A percentile compares a stretch with the other conserved stretches of the same genome.
phyloP scores from a whole-genome alignment of 139 green algal genomes.

The Chlamydomonas asymmetrica region DNA sequence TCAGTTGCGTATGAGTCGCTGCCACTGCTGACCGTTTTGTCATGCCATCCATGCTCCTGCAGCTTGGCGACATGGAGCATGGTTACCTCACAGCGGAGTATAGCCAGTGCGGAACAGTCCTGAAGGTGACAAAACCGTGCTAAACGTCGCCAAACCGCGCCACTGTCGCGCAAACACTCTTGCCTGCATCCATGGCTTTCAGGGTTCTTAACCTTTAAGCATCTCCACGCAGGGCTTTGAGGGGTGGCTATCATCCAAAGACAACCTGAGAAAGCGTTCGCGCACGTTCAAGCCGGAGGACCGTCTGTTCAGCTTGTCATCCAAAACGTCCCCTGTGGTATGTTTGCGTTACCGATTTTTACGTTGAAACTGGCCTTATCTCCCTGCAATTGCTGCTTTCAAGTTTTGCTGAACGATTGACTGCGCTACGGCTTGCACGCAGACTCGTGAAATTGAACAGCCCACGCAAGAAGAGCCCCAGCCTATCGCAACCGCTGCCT shows the following conservation, averaged over 20 bases:
- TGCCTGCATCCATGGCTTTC: neutral
- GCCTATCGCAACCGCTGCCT: no score
- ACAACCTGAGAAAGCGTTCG: slow-evolving; percentile 58
- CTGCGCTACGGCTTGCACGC: no score
- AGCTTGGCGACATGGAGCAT: slow-evolving; percentile 74
- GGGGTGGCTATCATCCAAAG: slow-evolving; percentile 74
- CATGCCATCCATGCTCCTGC: no score
- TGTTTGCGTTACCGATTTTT: no score
- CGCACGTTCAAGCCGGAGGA: slow-evolving; percentile 71
- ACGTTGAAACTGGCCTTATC: neutral
- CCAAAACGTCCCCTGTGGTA: slow-evolving; percentile 64
- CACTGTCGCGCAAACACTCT: neutral
- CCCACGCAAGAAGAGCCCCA: no score
- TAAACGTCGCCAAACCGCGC: no score
- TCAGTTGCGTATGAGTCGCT: no score
- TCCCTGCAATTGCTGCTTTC: no score
- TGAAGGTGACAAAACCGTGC: no score
- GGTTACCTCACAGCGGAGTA: slow-evolving; percentile 69
- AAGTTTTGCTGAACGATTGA: no score
- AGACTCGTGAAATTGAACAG: no score
- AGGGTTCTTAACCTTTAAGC: neutral
- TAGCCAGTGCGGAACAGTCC: slow-evolving; percentile 57
- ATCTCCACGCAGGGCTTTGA: slow-evolving; percentile 68
- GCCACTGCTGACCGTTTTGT: no score
- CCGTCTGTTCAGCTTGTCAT: slow-evolving; percentile 73